Conservation (phyloP, 768 basidiomycete species). For the Coprinopsis marcescibilis region DNA sequence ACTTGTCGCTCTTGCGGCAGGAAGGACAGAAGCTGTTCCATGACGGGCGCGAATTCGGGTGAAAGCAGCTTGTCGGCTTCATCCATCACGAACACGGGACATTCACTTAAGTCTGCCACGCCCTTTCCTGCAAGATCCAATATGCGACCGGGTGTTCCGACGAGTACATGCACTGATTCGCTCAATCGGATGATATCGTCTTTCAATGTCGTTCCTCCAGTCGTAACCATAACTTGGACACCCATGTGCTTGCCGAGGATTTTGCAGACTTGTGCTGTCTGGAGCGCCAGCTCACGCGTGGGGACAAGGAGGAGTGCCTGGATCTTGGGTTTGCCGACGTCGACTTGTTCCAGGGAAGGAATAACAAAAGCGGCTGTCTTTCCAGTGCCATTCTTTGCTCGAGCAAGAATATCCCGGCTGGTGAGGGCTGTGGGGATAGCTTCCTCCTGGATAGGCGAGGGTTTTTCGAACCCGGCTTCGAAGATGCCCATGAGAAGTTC, state of each 20-base stretch:
- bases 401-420: conserved; percentile 89
- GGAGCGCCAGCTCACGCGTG: conserved; percentile 96
- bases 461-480: conserved; percentile 94
- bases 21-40: conserved; percentile 90
- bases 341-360: conserved; percentile 90
- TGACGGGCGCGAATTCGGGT: conserved; percentile 96
- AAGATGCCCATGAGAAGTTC: conserved; percentile 99
- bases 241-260: conserved; percentile 94
- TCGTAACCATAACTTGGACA: conserved; percentile 97
- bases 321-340: conserved; percentile 78
- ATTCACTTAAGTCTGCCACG: conserved; percentile 91
- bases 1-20: conserved; percentile 86
- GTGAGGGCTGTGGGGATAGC: conserved; percentile 93
- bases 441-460: conserved; percentile 98
- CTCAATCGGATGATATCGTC: conserved; percentile 93
- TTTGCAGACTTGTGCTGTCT: conserved; percentile 99
- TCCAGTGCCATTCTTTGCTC: conserved; percentile 95
- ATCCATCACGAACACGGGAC: conserved; percentile 98
- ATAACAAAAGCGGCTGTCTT: conserved; percentile 99
- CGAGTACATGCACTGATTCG: conserved; percentile 90
- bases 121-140: conserved; percentile 90
- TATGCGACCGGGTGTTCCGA: conserved; percentile 95
- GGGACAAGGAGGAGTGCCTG: conserved; percentile 96
- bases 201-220: conserved; percentile 95
- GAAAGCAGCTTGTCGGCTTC: conserved; percentile 98